Percentiles rank a stretch among this genome's conserved stretches.
phyloP scores from a whole-genome alignment of 768 basidiomycete genomes.

The Collybiopsis luxurians region DNA sequence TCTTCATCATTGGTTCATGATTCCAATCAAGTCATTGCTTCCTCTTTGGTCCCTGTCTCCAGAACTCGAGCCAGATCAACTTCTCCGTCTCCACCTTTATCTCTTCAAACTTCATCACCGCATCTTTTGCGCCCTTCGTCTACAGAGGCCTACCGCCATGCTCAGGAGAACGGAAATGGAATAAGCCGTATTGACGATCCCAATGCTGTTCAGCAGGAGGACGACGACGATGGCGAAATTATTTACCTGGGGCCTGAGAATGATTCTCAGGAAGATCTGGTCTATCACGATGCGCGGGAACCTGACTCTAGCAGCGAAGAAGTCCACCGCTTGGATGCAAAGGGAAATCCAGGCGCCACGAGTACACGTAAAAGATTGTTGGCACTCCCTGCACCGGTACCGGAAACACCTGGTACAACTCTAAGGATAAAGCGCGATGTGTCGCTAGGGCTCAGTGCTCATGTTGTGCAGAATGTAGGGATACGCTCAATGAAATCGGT shows the following conservation, averaged over 20 bases:
- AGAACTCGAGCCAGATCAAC: neutral
- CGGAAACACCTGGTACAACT: neutral
- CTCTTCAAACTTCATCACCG: neutral
- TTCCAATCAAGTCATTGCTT: neutral
- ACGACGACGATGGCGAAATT: neutral
- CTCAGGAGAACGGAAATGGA: too few species aligned
- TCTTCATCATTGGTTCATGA: neutral
- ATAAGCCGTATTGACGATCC: too few species aligned
- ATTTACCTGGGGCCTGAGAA: neutral
- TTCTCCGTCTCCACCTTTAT: neutral
- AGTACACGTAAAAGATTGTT: neutral
- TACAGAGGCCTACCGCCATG: too few species aligned
- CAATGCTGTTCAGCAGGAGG: neutral
- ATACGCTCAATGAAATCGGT: conserved; percentile 23
- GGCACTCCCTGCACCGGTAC: neutral
- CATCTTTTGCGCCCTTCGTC: too few species aligned
- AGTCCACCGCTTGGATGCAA: neutral
- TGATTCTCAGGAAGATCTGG: neutral
- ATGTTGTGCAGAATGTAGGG: conserved; percentile 2
- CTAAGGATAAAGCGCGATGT: neutral
- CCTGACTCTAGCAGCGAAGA: neutral
- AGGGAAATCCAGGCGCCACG: neutral
- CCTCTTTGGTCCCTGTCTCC: neutral
- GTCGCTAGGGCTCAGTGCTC: neutral
- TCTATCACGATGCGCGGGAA: neutral